Base-by-base conservation (phyloP, 305 asterid genomes). In the Striga hermonthica region DNA sequence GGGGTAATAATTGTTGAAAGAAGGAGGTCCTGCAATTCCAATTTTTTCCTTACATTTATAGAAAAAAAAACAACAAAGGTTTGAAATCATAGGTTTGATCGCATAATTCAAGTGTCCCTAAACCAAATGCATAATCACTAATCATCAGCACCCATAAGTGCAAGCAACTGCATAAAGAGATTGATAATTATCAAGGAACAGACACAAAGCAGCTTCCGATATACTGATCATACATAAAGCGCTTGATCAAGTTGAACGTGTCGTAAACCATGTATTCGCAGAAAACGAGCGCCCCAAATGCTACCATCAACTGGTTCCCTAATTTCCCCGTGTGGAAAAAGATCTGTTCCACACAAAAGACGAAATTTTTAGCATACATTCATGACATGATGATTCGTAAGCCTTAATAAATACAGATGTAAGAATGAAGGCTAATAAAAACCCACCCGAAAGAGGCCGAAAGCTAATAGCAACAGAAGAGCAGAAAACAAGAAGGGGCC, bases 401-500 rank as follows among this genome's bases (percentile, higher is more conserved):
- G 15, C 6, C 6, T 11, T 11, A 15, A n/a, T 2, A 11, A 45
- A 45, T 7, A 47, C n/a, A 11, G 15, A 47, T 15, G 5, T 5
- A 47, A 8, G 8, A 47, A 11, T 47, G 4, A 47, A 47, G 53
- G 13, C n/a, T 2, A 47, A 7, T 8, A 8, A 7, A 38, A 50
- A n/a, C 74, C 4, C 7, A 88, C 96, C 80, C 82, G 74, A 11
- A 87, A 47, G 58, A 87, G 34, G 15, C 79, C 74, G 62, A 87
- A 85, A 31, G 84, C 78, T 0, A 74, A 1, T 41, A 89, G 82
- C 63, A 89, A 64, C 49, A 84, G 12, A 52, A 71, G 14, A 60
- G 84, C 81, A 57, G 86, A 79, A 66, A 89, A 35, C 69, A 89
- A 72, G 75, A 89, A 89, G 39, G 97, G 97, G 5, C 72, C 85